Evolutionary conservation across 331 rosid species (phyloP).

Genomic region (Malus hybrid): DNA sequence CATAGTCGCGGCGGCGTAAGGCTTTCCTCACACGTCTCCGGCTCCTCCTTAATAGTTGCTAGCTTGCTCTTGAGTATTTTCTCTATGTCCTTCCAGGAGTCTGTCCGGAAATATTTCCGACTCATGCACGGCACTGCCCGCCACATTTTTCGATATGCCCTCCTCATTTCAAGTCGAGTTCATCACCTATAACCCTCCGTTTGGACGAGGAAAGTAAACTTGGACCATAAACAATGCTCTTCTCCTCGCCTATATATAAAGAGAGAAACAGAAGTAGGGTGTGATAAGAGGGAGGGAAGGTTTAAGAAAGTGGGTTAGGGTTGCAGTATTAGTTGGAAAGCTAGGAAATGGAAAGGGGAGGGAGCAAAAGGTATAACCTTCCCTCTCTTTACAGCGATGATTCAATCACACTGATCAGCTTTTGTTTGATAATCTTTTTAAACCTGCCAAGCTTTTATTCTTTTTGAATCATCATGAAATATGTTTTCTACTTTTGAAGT

Average conservation of each 20-base stretch:
- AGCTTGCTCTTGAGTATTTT: slow-evolving; percentile 65
- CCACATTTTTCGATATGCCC: slow-evolving; percentile 46
- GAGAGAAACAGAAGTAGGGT: not conserved
- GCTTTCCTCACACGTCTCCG: slow-evolving; percentile 45
- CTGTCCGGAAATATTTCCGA: slow-evolving; percentile 32
- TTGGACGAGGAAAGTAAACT: not conserved
- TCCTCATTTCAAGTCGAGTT: slow-evolving; percentile 33
- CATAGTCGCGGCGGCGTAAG: slow-evolving; percentile 29
- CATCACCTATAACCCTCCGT: not conserved
- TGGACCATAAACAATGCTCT: slow-evolving; percentile 5
- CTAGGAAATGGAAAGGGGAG: slow-evolving; percentile 24
- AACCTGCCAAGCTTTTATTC: slow-evolving; percentile 7
- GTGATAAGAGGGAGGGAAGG: not conserved
- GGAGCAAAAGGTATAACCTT: slow-evolving; percentile 15
- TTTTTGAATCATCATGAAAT: slow-evolving; percentile 14
- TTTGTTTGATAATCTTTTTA: slow-evolving; percentile 16
- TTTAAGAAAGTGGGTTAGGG: slow-evolving; percentile 25
- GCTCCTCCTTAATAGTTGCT: slow-evolving; percentile 62
- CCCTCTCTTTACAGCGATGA: slow-evolving; percentile 32
- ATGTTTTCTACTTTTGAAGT: not conserved
- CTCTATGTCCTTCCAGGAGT: slow-evolving; percentile 53
- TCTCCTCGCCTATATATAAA: slow-evolving; percentile 9
- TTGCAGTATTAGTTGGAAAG: slow-evolving; percentile 48
- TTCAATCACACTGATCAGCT: slow-evolving; percentile 10
- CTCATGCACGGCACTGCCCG: slow-evolving; percentile 55